Evolutionary conservation across 345 rosid species (phyloP), one percentile per base, ranked within the genome.

Genomic region (Streptanthus diversifolius): DNA sequence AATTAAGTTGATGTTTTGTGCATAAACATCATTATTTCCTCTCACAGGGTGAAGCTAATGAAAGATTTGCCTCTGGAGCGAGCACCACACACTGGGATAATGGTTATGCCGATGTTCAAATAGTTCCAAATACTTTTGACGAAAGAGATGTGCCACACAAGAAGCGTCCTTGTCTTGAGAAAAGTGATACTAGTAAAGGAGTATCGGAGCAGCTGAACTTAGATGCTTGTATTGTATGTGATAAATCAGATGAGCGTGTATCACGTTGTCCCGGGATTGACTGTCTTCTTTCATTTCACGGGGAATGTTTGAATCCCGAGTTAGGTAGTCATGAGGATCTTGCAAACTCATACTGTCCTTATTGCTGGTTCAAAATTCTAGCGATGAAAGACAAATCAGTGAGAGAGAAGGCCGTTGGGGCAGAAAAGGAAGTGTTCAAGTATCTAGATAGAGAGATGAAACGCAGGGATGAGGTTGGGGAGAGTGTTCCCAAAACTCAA

Each of bases 201-300:
- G 14, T 5, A 37, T 36, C 56, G 0, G 51, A 73, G 51, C 27
- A 27, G 3, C 14, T 74, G 5, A 45, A 25, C 19, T 44, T 64
- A 3, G 63, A 77, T 32, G 41, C 76, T 48, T 77, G 80, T 71
- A 57, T 77, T 14, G 62, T 77, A 5, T 77, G 80, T 18, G 72
- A 41, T 14, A 3, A 40, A 4, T 40, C 40, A 4, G 72, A 77
- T 17, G 5, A 49, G 12, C 2, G n/a, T 8, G 76, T 77, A 22
- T 40, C 25, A 0, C 68, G 12, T 47, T 77, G 80, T 41, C 32
- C 47, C 2, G 76, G 72, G 43, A 1, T 25, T 24, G 68, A 24
- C 3, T 77, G 80, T 65, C 18, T 35, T 58, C 17, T 77, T 24
- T 65, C 43, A 24, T 64, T 57, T 65, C 80, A 77, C 7, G 18